Evolutionary conservation across 352 stramenopile species (phyloP).

Genomic region (Globisporangium acanthophoron): DNA sequence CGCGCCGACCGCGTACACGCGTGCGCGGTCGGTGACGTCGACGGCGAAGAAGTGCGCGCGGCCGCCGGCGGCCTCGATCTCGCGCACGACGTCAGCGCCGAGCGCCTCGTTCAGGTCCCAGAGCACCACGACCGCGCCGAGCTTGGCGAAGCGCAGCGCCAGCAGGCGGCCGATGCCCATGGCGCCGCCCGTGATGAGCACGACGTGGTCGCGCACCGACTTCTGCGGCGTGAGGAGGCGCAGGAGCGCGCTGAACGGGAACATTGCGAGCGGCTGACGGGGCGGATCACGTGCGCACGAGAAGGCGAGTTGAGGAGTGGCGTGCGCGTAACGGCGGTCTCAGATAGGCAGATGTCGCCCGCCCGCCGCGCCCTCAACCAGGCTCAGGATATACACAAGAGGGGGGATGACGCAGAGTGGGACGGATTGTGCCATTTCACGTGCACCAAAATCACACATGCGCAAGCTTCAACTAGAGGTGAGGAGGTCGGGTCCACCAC

Average conservation of each 20-base stretch:
- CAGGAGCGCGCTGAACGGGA: not conserved
- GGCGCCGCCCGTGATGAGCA: slow-evolving; percentile 48
- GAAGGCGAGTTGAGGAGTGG: not conserved
- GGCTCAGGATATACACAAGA: not conserved
- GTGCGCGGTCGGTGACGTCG: slow-evolving; percentile 29
- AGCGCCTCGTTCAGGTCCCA: slow-evolving; percentile 32
- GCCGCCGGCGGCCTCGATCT: slow-evolving; percentile 24
- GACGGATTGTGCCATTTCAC: slow-evolving; percentile 7
- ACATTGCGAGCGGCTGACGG: not conserved
- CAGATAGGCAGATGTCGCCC: no score
- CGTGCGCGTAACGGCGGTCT: no score
- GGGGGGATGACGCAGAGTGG: slow-evolving; percentile 1
- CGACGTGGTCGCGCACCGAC: slow-evolving; percentile 38
- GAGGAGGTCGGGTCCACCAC: no score
- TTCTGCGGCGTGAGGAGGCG: slow-evolving; percentile 16
- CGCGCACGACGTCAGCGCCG: slow-evolving; percentile 20
- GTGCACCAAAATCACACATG: not conserved
- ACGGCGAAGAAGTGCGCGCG: slow-evolving; percentile 23
- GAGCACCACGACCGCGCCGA: slow-evolving; percentile 32
- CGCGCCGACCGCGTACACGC: slow-evolving; percentile 20
- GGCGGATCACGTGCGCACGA: no score
- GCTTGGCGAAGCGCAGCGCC: slow-evolving; percentile 28
- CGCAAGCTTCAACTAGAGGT: not conserved
- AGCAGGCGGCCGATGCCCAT: slow-evolving; percentile 45
- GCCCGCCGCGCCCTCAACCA: no score